A percentile compares a stretch with the other conserved stretches of the same genome.
phyloP scores from a whole-genome alignment of 805 yeast genomes.

The Torulaspora indica region DNA sequence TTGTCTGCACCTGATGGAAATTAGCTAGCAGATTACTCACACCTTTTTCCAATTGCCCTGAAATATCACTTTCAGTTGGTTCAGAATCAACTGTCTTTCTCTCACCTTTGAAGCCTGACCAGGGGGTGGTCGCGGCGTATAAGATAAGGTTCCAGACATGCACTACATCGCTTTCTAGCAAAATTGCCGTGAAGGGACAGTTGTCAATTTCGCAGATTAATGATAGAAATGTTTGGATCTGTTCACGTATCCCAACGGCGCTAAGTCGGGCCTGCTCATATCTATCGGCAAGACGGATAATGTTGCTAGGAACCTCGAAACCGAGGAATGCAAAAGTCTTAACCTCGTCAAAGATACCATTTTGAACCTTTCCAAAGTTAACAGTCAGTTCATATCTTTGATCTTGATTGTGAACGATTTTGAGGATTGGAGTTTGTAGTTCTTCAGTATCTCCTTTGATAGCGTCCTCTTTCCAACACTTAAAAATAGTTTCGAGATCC shows the following conservation, averaged over 20 bases:
- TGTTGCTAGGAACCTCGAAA: constrained; percentile 52
- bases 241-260: constrained; percentile 51
- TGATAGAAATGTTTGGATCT: constrained; percentile 40
- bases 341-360: constrained; percentile 50
- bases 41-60: constrained; percentile 41
- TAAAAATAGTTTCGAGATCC: constrained; percentile 40
- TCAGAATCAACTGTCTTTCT: constrained; percentile 19
- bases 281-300: constrained; percentile 45
- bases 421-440: constrained; percentile 39
- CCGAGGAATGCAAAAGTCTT: constrained; percentile 47
- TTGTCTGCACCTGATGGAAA: neutral
- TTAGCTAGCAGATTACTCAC: constrained; percentile 33
- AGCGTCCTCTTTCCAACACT: constrained; percentile 46
- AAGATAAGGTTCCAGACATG: constrained; percentile 36
- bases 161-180: constrained; percentile 39
- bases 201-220: constrained; percentile 32
- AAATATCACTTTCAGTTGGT: neutral
- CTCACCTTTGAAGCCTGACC: constrained; percentile 46
- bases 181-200: constrained; percentile 40
- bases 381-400: constrained; percentile 37
- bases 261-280: constrained; percentile 53
- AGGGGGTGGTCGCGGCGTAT: constrained; percentile 40
- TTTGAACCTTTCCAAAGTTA: constrained; percentile 47
- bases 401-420: constrained; percentile 31
- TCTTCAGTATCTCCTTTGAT: constrained; percentile 17